Evolutionary conservation across 495 filamentous ascomycete genomes (phyloP).

Genomic region (Hypomontagnella monticulosa): DNA sequence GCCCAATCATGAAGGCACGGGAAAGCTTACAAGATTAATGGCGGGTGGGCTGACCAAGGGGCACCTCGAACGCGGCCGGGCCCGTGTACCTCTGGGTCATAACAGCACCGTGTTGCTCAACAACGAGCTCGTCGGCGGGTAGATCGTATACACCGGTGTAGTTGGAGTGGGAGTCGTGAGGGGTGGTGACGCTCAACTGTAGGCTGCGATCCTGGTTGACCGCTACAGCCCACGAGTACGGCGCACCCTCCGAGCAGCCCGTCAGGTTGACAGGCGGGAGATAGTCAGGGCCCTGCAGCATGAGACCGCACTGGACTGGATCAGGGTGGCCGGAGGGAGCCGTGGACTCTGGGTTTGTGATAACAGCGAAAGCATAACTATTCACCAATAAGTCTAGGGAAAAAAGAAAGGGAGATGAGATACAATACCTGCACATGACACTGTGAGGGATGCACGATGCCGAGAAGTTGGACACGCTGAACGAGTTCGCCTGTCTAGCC

Average conservation of each 20-base stretch:
- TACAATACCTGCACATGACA: conserved; percentile 28
- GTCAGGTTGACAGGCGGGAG: conserved; percentile 23
- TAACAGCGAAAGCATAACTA: conserved; percentile 31
- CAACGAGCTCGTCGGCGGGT: conserved; percentile 18
- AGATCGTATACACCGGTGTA: conserved; percentile 29
- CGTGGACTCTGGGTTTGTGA: conserved; percentile 21
- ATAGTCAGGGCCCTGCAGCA: conserved; percentile 34
- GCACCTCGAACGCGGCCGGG: conserved; percentile 13
- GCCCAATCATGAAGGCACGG: too few relatives aligned
- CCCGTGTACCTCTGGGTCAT: conserved; percentile 29
- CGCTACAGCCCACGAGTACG: conserved; percentile 30
- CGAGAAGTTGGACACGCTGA: conserved; percentile 25
- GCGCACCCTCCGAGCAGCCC: conserved; percentile 19
- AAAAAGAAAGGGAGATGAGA: background rate
- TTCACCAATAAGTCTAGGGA: background rate
- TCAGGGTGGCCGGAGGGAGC: conserved; percentile 22
- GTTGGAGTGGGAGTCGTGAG: conserved; percentile 29
- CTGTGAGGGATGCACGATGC: conserved; percentile 37
- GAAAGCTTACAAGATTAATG: too few relatives aligned
- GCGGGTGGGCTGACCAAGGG: background rate
- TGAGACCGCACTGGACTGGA: conserved; percentile 18
- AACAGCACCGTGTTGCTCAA: conserved; percentile 25
- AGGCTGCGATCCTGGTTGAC: conserved; percentile 5
- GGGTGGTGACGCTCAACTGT: conserved; percentile 28
- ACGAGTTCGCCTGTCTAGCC: conserved; percentile 11